A percentile compares a stretch with the other conserved stretches of the same genome.
Conservation (phyloP, 225 moss, liverwort and hornwort species). For the Antitrichia curtipendula region DNA sequence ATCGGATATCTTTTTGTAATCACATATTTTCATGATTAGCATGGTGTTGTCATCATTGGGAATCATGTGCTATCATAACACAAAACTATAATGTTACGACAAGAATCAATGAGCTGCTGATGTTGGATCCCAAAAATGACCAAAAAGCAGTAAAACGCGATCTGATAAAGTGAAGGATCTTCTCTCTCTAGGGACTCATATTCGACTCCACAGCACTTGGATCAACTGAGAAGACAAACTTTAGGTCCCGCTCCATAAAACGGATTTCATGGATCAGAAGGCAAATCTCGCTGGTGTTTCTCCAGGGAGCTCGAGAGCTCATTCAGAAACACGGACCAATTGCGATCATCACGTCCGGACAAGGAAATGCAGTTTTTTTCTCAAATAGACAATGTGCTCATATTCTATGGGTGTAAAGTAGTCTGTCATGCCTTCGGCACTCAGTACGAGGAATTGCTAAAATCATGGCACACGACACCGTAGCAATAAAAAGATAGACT, state of each 20-base stretch:
- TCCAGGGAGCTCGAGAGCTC: slow-evolving; percentile 8
- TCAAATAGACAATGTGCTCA: neutral
- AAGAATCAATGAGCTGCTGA: too few species aligned
- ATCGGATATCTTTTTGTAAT: slow-evolving; percentile 29
- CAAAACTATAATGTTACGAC: too few species aligned
- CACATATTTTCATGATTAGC: slow-evolving; percentile 29
- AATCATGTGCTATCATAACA: neutral
- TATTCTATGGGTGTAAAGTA: slow-evolving; percentile 32
- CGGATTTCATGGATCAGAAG: neutral
- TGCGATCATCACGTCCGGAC: slow-evolving; percentile 15
- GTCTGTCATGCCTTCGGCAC: slow-evolving; percentile 38
- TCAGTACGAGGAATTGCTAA: slow-evolving; percentile 36
- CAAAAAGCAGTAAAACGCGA: neutral
- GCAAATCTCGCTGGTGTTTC: slow-evolving; percentile 29
- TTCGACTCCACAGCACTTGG: slow-evolving; percentile 10
- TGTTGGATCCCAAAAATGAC: slow-evolving; percentile 18
- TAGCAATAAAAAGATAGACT: too few species aligned
- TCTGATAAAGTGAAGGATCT: slow-evolving; percentile 21
- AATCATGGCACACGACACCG: slow-evolving; percentile 11
- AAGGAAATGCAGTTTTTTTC: neutral
- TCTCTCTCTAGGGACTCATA: neutral
- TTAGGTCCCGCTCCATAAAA: neutral
- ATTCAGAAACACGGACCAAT: slow-evolving; percentile 51
- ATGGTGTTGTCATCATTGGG: slow-evolving; percentile 27
- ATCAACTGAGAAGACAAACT: slow-evolving; percentile 16